A percentile compares a stretch with the other conserved stretches of the same genome.
These are phyloP conservation scores for Flammula alnicola DNA, from an alignment of 1,284 basidiomycete genomes.

Conservation along the genomic window DNA sequence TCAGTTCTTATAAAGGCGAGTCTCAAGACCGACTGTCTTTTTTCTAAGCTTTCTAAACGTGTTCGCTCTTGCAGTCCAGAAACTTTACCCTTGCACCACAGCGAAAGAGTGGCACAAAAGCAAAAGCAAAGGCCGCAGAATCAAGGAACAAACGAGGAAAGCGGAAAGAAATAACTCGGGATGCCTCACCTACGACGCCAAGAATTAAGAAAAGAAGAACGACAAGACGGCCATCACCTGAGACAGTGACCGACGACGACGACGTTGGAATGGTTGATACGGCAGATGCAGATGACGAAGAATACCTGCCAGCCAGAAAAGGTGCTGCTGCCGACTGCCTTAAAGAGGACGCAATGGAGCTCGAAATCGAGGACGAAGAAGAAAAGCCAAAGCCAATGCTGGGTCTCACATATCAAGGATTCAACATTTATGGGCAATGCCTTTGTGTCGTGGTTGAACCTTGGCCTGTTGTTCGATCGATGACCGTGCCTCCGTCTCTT, in stretches of 20 bases:
- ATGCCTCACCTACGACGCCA: constrained; percentile 4
- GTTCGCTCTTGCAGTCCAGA: constrained; percentile 47
- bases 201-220: constrained; percentile 27
- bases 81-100: constrained; percentile 52
- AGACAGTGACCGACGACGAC: constrained; percentile 6
- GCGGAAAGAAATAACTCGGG: constrained; percentile 23
- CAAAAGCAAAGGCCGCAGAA: constrained; percentile 21
- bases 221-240: constrained; percentile 15
- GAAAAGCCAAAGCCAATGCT: constrained; percentile 73
- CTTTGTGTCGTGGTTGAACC: constrained; percentile 81
- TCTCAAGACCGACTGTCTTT: neutral
- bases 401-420: constrained; percentile 67
- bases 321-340: constrained; percentile 31
- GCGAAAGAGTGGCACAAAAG: constrained; percentile 14
- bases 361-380: constrained; percentile 60
- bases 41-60: constrained; percentile 1
- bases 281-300: constrained; percentile 1
- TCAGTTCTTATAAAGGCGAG: constrained; percentile 73
- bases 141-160: constrained; percentile 31
- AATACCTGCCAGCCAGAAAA: constrained; percentile 16
- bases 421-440: constrained; percentile 68
- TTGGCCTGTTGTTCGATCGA: constrained; percentile 58
- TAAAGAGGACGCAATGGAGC: constrained; percentile 30
- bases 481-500: constrained; percentile 41
- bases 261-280: constrained; percentile 11